Evolutionary conservation across 495 filamentous ascomycete species (phyloP), one percentile per base, ranked within the genome.

Genomic region (Hypoxylon lienhwacheense): DNA sequence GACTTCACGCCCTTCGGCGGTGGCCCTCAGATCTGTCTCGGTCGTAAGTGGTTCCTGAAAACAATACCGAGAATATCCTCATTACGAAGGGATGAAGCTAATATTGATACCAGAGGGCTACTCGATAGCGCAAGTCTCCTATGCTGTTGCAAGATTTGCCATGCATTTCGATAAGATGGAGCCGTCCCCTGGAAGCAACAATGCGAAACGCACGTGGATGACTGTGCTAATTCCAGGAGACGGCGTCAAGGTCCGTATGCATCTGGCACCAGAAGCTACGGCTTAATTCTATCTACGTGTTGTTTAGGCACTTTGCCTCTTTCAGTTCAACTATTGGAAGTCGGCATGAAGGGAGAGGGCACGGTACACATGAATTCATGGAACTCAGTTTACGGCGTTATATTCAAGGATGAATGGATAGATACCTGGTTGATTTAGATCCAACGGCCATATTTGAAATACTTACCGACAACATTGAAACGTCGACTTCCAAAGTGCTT

Each of bases 1-100:
- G 54, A 44, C 20, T 86, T 76, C 52, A 73, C 84, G 31, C 83
- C 83, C 3, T 86, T 86, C 43, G 82, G 81, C 51, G 81, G 82
- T 0, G 83, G 82, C 0, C 83, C 82, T 6, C 64, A 80, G 16
- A 51, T 61, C 1, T 59, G 59, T 7, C 39, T 69, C 28, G 28
- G 28, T 10, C 28, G 37, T 51, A 35, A 50, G 47, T 34, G 8
- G 5, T 26, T n/a, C n/a, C n/a, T n/a, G n/a, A n/a, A n/a, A n/a
- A n/a, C n/a, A n/a, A n/a, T n/a, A n/a, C n/a, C n/a, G n/a, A n/a
- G n/a, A n/a, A n/a, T n/a, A n/a, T n/a, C 24, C 24, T 8, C 24
- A 4, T 8, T 26, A 5, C 24, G 8, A 26, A 26, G 24, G 8
- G 4, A 8, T 5, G 24, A 26, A 26, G 8, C 24, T 26, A 26